Evolutionary conservation across 2,329 filamentous ascomycete genomes (phyloP).

Genomic region (Trichoderma citrinoviride): DNA sequence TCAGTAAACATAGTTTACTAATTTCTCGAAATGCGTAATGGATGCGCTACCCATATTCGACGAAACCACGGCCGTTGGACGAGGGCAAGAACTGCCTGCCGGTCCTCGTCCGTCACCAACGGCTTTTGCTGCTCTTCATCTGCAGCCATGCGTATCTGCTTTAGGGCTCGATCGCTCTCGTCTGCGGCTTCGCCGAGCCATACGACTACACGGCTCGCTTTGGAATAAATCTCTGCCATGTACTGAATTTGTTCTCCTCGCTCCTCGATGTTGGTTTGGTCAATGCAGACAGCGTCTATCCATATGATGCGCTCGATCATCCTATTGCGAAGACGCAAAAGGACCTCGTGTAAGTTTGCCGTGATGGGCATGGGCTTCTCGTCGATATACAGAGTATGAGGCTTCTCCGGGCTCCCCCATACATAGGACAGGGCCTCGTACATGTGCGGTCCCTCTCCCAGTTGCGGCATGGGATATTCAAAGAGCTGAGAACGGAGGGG

Average conservation of each 20-base stretch:
- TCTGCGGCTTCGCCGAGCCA: conserved; percentile 11
- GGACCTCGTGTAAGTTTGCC: conserved; percentile 5
- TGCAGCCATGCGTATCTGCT: conserved; percentile 9
- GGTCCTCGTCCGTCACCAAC: neutral
- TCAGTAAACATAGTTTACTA: neutral
- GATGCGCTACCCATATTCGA: conserved; percentile 3
- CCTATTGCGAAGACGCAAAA: neutral
- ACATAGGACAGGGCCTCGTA: conserved; percentile 19
- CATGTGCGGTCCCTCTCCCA: neutral
- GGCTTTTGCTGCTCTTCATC: neutral
- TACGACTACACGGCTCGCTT: conserved; percentile 16
- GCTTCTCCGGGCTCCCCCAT: neutral
- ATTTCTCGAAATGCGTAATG: neutral
- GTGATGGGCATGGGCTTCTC: neutral
- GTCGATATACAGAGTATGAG: neutral
- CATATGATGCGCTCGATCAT: conserved; percentile 15
- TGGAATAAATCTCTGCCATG: conserved; percentile 20
- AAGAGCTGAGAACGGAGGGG: conserved; percentile 8
- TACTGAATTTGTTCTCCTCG: conserved; percentile 1
- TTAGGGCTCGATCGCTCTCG: neutral
- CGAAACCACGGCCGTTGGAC: conserved; percentile 11
- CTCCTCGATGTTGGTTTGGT: conserved; percentile 12
- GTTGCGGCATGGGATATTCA: neutral
- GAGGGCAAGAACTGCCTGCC: neutral
- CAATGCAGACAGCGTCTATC: conserved; percentile 21